Conservation (phyloP, 306 rosid species). For the Adenanthera pavonina region DNA sequence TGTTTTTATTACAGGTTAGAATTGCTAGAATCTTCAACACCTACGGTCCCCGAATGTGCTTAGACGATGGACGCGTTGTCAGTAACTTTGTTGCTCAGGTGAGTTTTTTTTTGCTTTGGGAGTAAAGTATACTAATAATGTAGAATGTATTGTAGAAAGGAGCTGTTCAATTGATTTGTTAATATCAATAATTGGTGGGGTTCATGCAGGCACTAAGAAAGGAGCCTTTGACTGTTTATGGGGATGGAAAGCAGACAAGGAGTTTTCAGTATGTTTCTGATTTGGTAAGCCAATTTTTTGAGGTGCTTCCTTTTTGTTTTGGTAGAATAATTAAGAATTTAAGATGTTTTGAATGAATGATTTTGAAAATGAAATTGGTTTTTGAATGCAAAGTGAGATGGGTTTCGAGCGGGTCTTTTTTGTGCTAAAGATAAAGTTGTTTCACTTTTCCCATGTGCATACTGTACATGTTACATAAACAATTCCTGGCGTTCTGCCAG, state of each 20-base stretch:
- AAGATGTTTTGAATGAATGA: no score
- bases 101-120: neutral
- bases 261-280: slow-evolving; percentile 99
- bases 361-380: neutral
- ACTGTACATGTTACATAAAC: neutral
- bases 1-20: slow-evolving; percentile 67
- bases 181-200: slow-evolving; percentile 29
- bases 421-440: neutral
- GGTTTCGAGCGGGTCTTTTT: neutral
- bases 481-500: slow-evolving; percentile 8
- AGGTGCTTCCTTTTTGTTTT: slow-evolving; percentile 12
- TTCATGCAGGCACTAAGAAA: slow-evolving; percentile 89
- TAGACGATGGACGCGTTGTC: slow-evolving; percentile 98
- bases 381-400: slow-evolving; percentile 13
- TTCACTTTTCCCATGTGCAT: slow-evolving; percentile 33
- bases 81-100: slow-evolving; percentile 99
- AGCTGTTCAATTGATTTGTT: slow-evolving; percentile 27
- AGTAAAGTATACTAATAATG: neutral
- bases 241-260: slow-evolving; percentile 99
- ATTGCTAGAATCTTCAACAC: slow-evolving; percentile 99
- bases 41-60: slow-evolving; percentile 98
- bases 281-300: slow-evolving; percentile 59
- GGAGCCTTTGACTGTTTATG: slow-evolving; percentile 94
- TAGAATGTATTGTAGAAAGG: neutral
- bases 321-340: neutral